Percentiles rank a stretch among this genome's conserved stretches.
Evolutionary conservation across 371 early-diverging fungal species (phyloP).

Genomic region (Actinomucor elegans): DNA sequence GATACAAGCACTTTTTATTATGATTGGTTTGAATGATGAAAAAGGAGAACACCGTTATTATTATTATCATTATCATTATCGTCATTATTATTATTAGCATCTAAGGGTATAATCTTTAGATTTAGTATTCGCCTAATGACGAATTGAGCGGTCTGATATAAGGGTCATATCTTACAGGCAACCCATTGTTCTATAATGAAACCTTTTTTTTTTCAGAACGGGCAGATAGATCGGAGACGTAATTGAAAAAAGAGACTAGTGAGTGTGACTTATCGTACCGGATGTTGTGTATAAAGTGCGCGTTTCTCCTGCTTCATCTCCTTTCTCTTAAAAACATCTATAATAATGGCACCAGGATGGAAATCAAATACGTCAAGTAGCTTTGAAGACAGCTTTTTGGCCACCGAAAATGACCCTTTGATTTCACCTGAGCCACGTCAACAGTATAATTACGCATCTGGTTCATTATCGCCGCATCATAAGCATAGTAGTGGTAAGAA

Average conservation of each 20-base stretch:
- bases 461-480: neutral
- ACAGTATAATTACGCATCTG: neutral
- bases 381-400: neutral
- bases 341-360: conserved; percentile 8
- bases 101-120: neutral
- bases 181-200: neutral
- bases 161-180: neutral
- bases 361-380: conserved; percentile 7
- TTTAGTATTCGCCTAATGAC: neutral
- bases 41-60: too few species aligned
- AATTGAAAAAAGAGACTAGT: neutral
- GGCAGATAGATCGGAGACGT: neutral
- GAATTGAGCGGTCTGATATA: neutral
- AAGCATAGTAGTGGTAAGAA: conserved; percentile 7
- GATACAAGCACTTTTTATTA: too few species aligned
- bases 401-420: conserved; percentile 11
- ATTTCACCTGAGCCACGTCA: neutral
- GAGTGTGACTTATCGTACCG: too few species aligned
- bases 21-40: too few species aligned
- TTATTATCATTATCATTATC: too few species aligned
- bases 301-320: neutral
- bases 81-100: neutral
- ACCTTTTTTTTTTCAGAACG: neutral
- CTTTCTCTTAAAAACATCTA: neutral
- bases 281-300: neutral